Evolutionary conservation across 495 filamentous ascomycete genomes (phyloP).

Genomic region (Talaromyces borbonicus): DNA sequence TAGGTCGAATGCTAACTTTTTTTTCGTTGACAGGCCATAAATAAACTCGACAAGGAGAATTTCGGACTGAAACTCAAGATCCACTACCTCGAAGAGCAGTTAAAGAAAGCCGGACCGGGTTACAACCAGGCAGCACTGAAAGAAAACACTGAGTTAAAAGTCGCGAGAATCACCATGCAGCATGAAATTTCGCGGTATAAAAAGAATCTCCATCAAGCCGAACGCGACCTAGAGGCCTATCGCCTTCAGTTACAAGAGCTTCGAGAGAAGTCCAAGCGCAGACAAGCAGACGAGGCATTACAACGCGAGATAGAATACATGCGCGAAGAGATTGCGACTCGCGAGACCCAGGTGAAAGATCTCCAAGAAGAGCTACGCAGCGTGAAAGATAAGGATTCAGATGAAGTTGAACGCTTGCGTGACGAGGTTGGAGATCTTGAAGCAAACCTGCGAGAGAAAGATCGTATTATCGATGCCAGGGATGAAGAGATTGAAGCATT

Average conservation of each 20-base stretch:
- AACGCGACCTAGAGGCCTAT: conserved; percentile 73
- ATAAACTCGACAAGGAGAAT: conserved; percentile 89
- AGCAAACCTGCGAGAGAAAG: conserved; percentile 53
- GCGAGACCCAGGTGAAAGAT: conserved; percentile 41
- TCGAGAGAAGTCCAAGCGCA: conserved; percentile 65
- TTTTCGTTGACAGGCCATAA: conserved; percentile 55
- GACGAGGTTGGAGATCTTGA: conserved; percentile 62
- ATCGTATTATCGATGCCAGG: conserved; percentile 51
- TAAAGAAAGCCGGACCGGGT: conserved; percentile 75
- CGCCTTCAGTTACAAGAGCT: conserved; percentile 67
- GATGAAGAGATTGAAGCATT: conserved; percentile 56
- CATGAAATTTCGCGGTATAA: conserved; percentile 74
- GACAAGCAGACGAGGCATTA: conserved; percentile 56
- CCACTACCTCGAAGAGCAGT: conserved; percentile 81
- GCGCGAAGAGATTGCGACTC: conserved; percentile 46
- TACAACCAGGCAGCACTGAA: conserved; percentile 78
- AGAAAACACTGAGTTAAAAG: conserved; percentile 94
- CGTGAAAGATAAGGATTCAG: conserved; percentile 37
- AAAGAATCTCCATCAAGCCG: conserved; percentile 66
- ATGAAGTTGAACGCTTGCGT: conserved; percentile 51
- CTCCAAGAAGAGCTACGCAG: conserved; percentile 35
- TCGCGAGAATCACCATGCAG: conserved; percentile 77
- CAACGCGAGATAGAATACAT: conserved; percentile 52
- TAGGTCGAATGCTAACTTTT: neutral
- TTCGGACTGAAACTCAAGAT: conserved; percentile 97